A percentile compares a stretch with the other conserved stretches of the same genome.
Evolutionary conservation across 441 rosid genomes (phyloP).

Genomic region (Erodium moschatum): DNA sequence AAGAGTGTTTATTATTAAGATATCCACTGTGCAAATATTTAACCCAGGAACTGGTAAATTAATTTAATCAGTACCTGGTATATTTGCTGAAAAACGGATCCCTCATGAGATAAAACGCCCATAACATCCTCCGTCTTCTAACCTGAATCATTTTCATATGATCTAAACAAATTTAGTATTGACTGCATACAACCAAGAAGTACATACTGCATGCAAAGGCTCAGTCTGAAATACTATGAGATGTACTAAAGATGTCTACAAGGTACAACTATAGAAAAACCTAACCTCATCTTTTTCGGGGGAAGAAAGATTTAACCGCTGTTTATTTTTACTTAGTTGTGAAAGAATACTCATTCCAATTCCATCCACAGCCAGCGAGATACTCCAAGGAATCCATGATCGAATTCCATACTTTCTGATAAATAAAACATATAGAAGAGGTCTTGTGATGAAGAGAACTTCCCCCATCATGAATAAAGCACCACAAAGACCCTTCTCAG

Average conservation of each 20-base stretch:
- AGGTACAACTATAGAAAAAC: constrained; percentile 8
- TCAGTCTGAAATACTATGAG: not conserved
- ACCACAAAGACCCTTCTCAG: constrained; percentile 60
- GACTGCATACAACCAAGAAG: constrained; percentile 10
- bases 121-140: constrained; percentile 67
- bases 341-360: constrained; percentile 49
- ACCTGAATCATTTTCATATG: constrained; percentile 37
- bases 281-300: constrained; percentile 72
- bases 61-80: constrained; percentile 42
- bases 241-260: not conserved
- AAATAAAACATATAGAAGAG: constrained; percentile 71
- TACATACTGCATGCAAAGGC: constrained; percentile 6
- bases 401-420: constrained; percentile 63
- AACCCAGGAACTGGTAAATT: not conserved
- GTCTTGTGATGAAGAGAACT: constrained; percentile 63
- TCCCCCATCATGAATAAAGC: constrained; percentile 59
- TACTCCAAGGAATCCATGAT: constrained; percentile 88
- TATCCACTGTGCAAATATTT: constrained; percentile 4
- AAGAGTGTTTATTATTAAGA: constrained; percentile 1
- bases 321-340: constrained; percentile 33
- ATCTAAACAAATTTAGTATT: constrained; percentile 11
- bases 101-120: constrained; percentile 92
- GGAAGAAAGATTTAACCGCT: constrained; percentile 34
- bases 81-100: constrained; percentile 88
- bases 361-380: constrained; percentile 62